phyloP scores from a whole-genome alignment of 2,329 filamentous ascomycete genomes.

The Ophiostoma quercus region DNA sequence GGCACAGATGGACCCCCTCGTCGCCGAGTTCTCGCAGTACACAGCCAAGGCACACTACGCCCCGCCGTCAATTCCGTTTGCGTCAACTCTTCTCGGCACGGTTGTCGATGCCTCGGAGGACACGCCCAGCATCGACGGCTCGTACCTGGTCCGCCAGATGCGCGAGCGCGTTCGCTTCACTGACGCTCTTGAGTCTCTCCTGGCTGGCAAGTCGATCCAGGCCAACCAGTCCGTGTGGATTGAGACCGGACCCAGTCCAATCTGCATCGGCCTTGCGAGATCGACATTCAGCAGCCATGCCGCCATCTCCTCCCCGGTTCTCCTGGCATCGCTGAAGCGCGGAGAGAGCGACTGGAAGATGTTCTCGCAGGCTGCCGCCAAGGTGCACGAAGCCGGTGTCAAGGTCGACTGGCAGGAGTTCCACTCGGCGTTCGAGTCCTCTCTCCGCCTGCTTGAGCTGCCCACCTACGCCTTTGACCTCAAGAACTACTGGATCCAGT shows the following conservation, averaged over 20 bases:
- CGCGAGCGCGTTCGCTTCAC: constrained; percentile 66
- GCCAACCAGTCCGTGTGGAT: constrained; percentile 61
- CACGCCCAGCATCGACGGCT: constrained; percentile 47
- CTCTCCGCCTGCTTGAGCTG: constrained; percentile 51
- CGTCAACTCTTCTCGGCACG: constrained; percentile 62
- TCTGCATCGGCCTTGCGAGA: constrained; percentile 64
- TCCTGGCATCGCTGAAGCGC: constrained; percentile 57
- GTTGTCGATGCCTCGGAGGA: constrained; percentile 47
- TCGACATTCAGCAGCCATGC: constrained; percentile 46
- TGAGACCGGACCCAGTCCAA: constrained; percentile 67
- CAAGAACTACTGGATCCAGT: constrained; percentile 65
- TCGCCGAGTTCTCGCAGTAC: constrained; percentile 51
- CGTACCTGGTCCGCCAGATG: constrained; percentile 60
- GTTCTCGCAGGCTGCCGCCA: constrained; percentile 51
- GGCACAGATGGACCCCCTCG: constrained; percentile 49
- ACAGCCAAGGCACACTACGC: constrained; percentile 34
- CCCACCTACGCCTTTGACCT: constrained; percentile 68
- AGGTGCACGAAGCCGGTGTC: constrained; percentile 57
- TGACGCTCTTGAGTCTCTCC: constrained; percentile 54
- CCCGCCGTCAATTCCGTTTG: constrained; percentile 47
- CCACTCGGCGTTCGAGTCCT: constrained; percentile 46
- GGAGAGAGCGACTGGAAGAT: constrained; percentile 61
- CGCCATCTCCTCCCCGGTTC: constrained; percentile 39
- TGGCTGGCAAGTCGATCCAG: constrained; percentile 53
- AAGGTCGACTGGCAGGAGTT: constrained; percentile 67